Evolutionary conservation across 495 filamentous ascomycete genomes (phyloP), one percentile per base, ranked within the genome.

Genomic region (Amorphotheca resinae): DNA sequence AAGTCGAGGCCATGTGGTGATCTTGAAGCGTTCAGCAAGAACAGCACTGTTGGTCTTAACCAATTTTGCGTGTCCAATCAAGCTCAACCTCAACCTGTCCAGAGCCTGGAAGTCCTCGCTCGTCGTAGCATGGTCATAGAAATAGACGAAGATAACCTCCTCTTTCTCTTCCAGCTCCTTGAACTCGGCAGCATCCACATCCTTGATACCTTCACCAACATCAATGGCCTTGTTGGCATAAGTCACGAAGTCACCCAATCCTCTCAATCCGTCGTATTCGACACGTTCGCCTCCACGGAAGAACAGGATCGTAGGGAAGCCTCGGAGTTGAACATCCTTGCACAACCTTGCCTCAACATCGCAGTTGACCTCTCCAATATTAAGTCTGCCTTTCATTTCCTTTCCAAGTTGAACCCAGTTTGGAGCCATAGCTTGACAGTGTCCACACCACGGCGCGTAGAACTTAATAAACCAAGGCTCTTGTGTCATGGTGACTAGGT

Each of bases 381-480:
- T 94, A 39, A 98, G 75, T 28, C 71, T 73, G 18, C 80, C 78
- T 60, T 87, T 76, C 79, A 94, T 85, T 57, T 91, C 84, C 54
- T 84, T 85, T 8, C 80, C 84, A 63, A 98, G 80, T 55, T 88
- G 80, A 42, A 74, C 66, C 91, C 91, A 98, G 53, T 77, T 84
- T 8, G 93, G 84, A 16, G 82, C 84, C 69, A 98, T 74, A 14
- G 83, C 84, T 58, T 95, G 82, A 60, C 91, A 98, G 60, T 98
- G 91, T 44, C 75, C 74, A 59, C 91, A 98, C 91, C 91, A 96
- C 1, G 91, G 91, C 20, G 84, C 88, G 60, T 95, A 96, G 59
- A 98, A 96, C 58, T 98, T 96, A 63, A 98, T 78, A 54, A 98
- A 95, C 91, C 91, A 98, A 12, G 87, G 81, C 34, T 96, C 87